phyloP scores from a whole-genome alignment of 768 basidiomycete species.

The Termitomyces sp. region DNA sequence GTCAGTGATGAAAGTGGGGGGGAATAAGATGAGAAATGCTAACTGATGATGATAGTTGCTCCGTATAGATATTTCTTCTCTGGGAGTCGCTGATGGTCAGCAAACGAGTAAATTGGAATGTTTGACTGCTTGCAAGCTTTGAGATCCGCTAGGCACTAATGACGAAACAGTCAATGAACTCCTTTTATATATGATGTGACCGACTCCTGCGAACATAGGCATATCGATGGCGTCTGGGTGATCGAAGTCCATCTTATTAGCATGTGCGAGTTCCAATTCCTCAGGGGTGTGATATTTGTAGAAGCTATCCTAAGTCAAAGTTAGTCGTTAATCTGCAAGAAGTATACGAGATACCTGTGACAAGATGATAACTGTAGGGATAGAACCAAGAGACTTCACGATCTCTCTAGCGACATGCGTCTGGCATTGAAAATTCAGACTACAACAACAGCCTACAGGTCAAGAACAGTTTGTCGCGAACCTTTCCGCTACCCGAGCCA shows the following conservation, averaged over 20 bases:
- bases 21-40: slow-evolving; percentile 6
- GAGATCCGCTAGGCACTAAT: slow-evolving; percentile 79
- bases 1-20: slow-evolving; percentile 1
- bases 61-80: slow-evolving; percentile 91
- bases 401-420: slow-evolving; percentile 86
- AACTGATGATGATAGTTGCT: slow-evolving; percentile 86
- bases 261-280: slow-evolving; percentile 79
- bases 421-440: slow-evolving; percentile 30
- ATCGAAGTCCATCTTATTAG: slow-evolving; percentile 81
- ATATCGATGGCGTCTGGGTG: slow-evolving; percentile 93
- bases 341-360: slow-evolving; percentile 55
- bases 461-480: slow-evolving; percentile 21
- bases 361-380: slow-evolving; percentile 86
- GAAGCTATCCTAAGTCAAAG: slow-evolving; percentile 79
- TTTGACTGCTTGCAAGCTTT: slow-evolving; percentile 81
- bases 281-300: slow-evolving; percentile 80
- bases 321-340: not conserved
- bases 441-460: not conserved
- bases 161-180: not conserved
- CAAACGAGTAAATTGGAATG: slow-evolving; percentile 94
- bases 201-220: slow-evolving; percentile 74
- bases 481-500: slow-evolving; percentile 88
- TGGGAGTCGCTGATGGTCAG: slow-evolving; percentile 75
- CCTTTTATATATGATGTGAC: slow-evolving; percentile 16
- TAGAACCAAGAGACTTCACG: slow-evolving; percentile 74